Conservation (phyloP, 345 rosid genomes). For the Boechera divaricarpa region DNA sequence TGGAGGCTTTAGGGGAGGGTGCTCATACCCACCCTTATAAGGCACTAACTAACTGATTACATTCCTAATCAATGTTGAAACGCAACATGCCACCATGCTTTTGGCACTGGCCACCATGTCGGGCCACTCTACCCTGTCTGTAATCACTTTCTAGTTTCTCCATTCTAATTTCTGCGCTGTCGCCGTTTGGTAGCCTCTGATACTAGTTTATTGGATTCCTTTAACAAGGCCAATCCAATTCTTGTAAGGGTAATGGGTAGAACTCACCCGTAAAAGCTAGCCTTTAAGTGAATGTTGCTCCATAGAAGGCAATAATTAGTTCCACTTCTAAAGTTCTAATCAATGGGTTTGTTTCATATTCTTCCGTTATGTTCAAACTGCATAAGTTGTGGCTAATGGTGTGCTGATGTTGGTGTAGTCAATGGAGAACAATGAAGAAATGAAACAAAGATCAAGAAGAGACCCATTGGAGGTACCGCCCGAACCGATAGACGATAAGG, state of each 20-base stretch:
- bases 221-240: too few species aligned
- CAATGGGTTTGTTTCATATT: slow-evolving; percentile 15
- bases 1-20: slow-evolving; percentile 15
- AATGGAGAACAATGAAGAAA: slow-evolving; percentile 73
- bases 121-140: too few species aligned
- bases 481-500: slow-evolving; percentile 76
- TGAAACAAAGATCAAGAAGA: slow-evolving; percentile 72
- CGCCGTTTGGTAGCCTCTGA: too few species aligned
- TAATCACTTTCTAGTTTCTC: too few species aligned
- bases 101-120: too few species aligned
- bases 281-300: slow-evolving; percentile 21
- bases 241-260: too few species aligned
- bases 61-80: too few species aligned
- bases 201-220: too few species aligned
- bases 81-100: too few species aligned
- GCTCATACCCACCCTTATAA: slow-evolving; percentile 10
- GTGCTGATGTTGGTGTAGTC: slow-evolving; percentile 55
- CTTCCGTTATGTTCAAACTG: background rate
- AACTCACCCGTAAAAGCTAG: background rate
- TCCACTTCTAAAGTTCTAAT: background rate
- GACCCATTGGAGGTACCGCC: slow-evolving; percentile 66
- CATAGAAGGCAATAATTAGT: slow-evolving; percentile 15
- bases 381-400: slow-evolving; percentile 28
- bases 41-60: background rate
- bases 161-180: too few species aligned